Conservation (phyloP, 495 filamentous ascomycete species). For the Neurospora sp. region DNA sequence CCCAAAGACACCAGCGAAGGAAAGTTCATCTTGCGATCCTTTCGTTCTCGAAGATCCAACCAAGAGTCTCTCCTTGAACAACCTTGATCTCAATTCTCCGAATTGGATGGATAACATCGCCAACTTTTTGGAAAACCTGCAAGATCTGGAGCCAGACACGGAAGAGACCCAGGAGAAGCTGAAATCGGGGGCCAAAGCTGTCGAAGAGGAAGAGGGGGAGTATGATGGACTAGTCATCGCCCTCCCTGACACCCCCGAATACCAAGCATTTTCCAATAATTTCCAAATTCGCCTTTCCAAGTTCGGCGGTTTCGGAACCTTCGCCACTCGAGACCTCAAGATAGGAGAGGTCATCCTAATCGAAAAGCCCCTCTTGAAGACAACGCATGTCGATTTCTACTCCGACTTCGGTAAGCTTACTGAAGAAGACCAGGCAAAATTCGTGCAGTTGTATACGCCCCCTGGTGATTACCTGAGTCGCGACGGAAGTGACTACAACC, state of each 20-base stretch:
- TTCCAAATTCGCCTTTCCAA: conserved; percentile 17
- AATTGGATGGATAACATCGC: neutral
- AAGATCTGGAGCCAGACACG: no score
- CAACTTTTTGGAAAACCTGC: no score
- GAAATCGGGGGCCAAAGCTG: no score
- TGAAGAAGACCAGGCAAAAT: conserved; percentile 1
- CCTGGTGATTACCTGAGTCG: neutral
- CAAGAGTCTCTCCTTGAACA: neutral
- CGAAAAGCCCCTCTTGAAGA: conserved; percentile 16
- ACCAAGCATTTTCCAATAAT: neutral
- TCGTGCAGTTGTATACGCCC: neutral
- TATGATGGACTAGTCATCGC: neutral
- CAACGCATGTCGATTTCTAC: conserved; percentile 4
- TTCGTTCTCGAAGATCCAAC: neutral
- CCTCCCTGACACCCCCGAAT: neutral
- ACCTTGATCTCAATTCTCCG: neutral
- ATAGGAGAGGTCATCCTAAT: conserved; percentile 16
- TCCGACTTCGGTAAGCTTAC: conserved; percentile 9
- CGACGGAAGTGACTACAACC: neutral
- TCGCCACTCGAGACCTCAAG: conserved; percentile 18
- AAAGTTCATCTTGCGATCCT: neutral
- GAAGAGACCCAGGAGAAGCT: no score
- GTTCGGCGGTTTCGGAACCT: conserved; percentile 21
- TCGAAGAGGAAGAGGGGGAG: neutral
- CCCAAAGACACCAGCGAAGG: neutral